Percentiles rank a stretch among this genome's conserved stretches.
phyloP scores from a whole-genome alignment of 2,329 filamentous ascomycete species.

The Talaromyces sp. region DNA sequence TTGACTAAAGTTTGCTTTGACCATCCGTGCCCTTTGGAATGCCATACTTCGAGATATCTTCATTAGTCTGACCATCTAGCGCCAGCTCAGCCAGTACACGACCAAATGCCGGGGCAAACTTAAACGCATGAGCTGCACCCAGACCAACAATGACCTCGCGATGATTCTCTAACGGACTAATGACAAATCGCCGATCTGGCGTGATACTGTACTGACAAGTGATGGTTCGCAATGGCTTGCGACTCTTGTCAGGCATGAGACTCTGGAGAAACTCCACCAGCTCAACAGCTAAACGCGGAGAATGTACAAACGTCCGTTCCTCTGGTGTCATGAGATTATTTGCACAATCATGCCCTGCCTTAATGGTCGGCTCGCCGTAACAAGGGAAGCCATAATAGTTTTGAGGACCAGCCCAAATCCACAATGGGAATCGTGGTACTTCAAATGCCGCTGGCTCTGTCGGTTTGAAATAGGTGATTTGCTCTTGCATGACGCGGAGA shows the following conservation, averaged over 20 bases:
- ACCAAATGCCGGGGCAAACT: conserved; percentile 30
- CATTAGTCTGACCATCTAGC: conserved; percentile 24
- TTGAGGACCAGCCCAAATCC: conserved; percentile 27
- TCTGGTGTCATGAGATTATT: conserved; percentile 31
- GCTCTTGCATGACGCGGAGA: conserved; percentile 27
- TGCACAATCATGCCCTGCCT: conserved; percentile 25
- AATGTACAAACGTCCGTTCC: conserved; percentile 31
- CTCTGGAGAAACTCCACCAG: conserved; percentile 24
- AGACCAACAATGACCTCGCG: conserved; percentile 24
- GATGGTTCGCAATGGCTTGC: conserved; percentile 27
- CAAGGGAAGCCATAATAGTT: conserved; percentile 30
- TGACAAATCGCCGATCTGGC: conserved; percentile 29
- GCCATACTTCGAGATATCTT: conserved; percentile 29
- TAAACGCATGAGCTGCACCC: conserved; percentile 29
- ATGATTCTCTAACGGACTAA: conserved; percentile 27
- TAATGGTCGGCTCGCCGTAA: conserved; percentile 33
- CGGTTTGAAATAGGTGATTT: conserved; percentile 33
- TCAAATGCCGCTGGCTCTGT: conserved; percentile 18
- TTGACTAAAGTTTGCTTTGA: neutral
- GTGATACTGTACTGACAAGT: conserved; percentile 34
- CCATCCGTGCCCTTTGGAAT: neutral
- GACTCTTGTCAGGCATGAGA: conserved; percentile 24
- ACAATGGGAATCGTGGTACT: conserved; percentile 24
- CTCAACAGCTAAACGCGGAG: conserved; percentile 13
- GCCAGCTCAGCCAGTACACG: conserved; percentile 27